Conservation (phyloP, 139 green algal species). For the Coelastrella sp. region DNA sequence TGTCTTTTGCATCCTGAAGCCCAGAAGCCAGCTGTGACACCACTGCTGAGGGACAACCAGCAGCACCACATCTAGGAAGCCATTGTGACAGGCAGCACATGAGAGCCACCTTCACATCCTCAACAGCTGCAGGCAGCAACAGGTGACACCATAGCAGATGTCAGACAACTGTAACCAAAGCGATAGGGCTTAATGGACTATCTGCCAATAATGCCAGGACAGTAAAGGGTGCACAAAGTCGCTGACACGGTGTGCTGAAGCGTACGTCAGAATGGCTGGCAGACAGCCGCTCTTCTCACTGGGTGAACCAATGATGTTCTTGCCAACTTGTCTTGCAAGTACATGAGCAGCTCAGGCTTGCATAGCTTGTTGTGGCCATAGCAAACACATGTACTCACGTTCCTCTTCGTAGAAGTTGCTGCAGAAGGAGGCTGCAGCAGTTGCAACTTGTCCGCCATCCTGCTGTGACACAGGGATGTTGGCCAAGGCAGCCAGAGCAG, state of each 20-base stretch:
- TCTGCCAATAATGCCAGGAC: too few species aligned
- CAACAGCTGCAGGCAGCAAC: slow-evolving; percentile 39
- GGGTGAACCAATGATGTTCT: too few species aligned
- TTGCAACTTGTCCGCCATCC: neutral
- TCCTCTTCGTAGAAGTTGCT: slow-evolving; percentile 52
- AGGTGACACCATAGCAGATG: neutral
- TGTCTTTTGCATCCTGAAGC: slow-evolving; percentile 52
- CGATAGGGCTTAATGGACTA: too few species aligned
- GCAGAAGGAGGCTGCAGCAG: slow-evolving; percentile 32
- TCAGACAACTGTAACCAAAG: too few species aligned
- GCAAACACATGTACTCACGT: too few species aligned
- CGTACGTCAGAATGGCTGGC: too few species aligned
- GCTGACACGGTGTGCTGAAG: too few species aligned
- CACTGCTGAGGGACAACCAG: neutral
- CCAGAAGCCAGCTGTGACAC: slow-evolving; percentile 29
- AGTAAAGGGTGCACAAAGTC: too few species aligned
- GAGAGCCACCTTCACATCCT: slow-evolving; percentile 63
- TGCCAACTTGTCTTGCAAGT: too few species aligned
- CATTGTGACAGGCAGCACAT: slow-evolving; percentile 62
- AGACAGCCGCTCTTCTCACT: too few species aligned
- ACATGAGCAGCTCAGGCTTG: too few species aligned
- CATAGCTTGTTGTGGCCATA: neutral
- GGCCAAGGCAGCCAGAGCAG: slow-evolving; percentile 61
- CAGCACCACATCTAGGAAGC: slow-evolving; percentile 51
- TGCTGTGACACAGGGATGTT: neutral